Evolutionary conservation across 345 rosid genomes (phyloP).

Genomic region (Eutrema japonicum): DNA sequence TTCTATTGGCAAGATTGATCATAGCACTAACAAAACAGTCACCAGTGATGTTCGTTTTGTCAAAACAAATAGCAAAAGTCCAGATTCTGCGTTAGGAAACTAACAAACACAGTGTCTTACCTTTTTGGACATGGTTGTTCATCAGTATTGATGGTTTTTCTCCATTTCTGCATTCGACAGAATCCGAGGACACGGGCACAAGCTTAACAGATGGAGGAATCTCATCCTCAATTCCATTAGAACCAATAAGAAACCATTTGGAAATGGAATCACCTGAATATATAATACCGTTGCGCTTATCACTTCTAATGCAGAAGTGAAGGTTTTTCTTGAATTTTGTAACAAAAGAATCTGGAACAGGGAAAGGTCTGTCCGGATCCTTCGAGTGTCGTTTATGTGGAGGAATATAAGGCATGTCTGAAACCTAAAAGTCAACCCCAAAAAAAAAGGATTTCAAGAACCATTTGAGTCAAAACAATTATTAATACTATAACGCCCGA

Average conservation of each 20-base stretch:
- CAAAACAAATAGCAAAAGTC: too few relatives aligned
- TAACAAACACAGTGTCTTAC: too few relatives aligned
- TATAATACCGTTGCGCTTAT: slow-evolving; percentile 37
- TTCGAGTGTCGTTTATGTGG: slow-evolving; percentile 60
- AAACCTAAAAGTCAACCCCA: background rate
- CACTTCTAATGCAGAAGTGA: slow-evolving; percentile 22
- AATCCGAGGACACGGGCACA: slow-evolving; percentile 47
- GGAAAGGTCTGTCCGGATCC: slow-evolving; percentile 40
- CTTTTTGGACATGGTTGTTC: too few relatives aligned
- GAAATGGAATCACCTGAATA: slow-evolving; percentile 46
- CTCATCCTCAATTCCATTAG: slow-evolving; percentile 42
- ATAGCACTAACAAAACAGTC: too few relatives aligned
- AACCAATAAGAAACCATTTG: slow-evolving; percentile 58
- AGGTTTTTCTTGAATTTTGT: slow-evolving; percentile 47
- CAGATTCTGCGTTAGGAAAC: too few relatives aligned
- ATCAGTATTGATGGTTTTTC: slow-evolving; percentile 50
- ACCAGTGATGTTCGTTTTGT: too few relatives aligned
- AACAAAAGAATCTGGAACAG: slow-evolving; percentile 45
- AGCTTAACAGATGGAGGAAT: slow-evolving; percentile 46
- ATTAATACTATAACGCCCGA: too few relatives aligned
- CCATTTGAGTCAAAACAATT: too few relatives aligned
- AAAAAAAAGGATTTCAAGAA: background rate
- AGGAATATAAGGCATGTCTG: slow-evolving; percentile 64
- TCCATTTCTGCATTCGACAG: slow-evolving; percentile 39
- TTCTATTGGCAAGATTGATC: too few relatives aligned